Conservation (phyloP, 805 yeast species). For the Candida peoriensis region DNA sequence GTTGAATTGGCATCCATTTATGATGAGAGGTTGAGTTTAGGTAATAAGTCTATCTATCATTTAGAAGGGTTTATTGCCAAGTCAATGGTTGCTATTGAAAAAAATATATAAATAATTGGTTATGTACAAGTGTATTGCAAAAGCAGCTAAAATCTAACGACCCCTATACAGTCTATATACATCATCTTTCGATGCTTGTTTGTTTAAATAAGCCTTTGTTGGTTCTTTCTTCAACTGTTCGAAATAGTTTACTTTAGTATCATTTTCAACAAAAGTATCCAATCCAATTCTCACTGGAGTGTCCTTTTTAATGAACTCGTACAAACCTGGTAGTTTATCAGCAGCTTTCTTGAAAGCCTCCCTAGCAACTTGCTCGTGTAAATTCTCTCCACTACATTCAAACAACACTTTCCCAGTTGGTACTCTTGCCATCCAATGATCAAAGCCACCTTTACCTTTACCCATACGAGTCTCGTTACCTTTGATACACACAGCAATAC, state of each 20-base stretch:
- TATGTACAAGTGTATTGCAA: neutral
- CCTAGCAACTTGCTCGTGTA: constrained; percentile 86
- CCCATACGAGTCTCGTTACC: constrained; percentile 99
- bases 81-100: constrained; percentile 73
- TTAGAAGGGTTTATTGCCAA: constrained; percentile 91
- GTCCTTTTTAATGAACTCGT: constrained; percentile 70
- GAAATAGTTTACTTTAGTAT: constrained; percentile 46
- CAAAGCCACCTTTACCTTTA: constrained; percentile 97
- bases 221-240: constrained; percentile 56
- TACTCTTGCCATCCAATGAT: constrained; percentile 94
- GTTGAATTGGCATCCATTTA: constrained; percentile 58
- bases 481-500: constrained; percentile 87
- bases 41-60: constrained; percentile 88
- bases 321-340: constrained; percentile 86
- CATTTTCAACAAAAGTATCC: constrained; percentile 41
- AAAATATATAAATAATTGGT: constrained; percentile 2
- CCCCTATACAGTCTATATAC: constrained; percentile 60
- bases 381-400: constrained; percentile 68
- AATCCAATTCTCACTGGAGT: constrained; percentile 71
- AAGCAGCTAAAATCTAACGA: constrained; percentile 33
- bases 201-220: constrained; percentile 55
- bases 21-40: constrained; percentile 84
- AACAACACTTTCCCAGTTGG: constrained; percentile 92
- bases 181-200: constrained; percentile 42
- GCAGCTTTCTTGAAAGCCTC: constrained; percentile 90